Conservation (phyloP, 225 moss, liverwort and hornwort species). For the Marchantia polymorpha region DNA sequence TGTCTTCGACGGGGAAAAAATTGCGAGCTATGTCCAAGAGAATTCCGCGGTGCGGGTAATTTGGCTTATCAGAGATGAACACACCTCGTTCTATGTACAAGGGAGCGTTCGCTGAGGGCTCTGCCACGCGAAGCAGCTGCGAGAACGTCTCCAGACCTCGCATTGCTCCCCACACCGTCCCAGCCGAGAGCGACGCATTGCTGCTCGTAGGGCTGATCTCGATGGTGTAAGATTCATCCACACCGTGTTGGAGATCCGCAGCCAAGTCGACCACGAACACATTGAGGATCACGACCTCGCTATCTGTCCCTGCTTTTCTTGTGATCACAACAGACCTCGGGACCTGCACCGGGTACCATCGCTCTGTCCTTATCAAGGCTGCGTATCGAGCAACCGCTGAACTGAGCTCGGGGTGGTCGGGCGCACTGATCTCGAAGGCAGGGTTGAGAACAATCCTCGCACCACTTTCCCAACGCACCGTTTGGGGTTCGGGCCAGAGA, state of each 20-base stretch:
- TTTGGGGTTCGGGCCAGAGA: constrained; percentile 71
- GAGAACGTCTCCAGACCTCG: constrained; percentile 85
- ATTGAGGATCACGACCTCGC: constrained; percentile 27
- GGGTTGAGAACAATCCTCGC: constrained; percentile 46
- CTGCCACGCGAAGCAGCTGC: constrained; percentile 49
- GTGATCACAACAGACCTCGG: no score
- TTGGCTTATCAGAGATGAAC: constrained; percentile 17
- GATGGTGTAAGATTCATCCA: constrained; percentile 66
- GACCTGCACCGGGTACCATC: constrained; percentile 54
- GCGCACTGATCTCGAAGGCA: constrained; percentile 37
- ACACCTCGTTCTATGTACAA: constrained; percentile 17
- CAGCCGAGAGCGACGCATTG: constrained; percentile 31
- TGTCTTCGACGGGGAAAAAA: constrained; percentile 28
- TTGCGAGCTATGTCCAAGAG: constrained; percentile 34
- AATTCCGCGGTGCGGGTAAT: constrained; percentile 34
- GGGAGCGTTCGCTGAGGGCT: background rate
- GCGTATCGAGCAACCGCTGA: constrained; percentile 45
- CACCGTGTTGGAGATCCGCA: constrained; percentile 62
- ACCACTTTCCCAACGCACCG: constrained; percentile 41
- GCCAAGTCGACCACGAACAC: constrained; percentile 42
- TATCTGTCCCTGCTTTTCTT: no score
- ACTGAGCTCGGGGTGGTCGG: constrained; percentile 32
- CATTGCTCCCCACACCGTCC: constrained; percentile 74
- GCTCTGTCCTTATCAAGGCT: constrained; percentile 46
- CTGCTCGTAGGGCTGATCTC: constrained; percentile 28